Percentiles rank a stretch among this genome's conserved stretches.
Conservation (phyloP, 2,329 filamentous ascomycete genomes). For the Bertia moriformis region DNA sequence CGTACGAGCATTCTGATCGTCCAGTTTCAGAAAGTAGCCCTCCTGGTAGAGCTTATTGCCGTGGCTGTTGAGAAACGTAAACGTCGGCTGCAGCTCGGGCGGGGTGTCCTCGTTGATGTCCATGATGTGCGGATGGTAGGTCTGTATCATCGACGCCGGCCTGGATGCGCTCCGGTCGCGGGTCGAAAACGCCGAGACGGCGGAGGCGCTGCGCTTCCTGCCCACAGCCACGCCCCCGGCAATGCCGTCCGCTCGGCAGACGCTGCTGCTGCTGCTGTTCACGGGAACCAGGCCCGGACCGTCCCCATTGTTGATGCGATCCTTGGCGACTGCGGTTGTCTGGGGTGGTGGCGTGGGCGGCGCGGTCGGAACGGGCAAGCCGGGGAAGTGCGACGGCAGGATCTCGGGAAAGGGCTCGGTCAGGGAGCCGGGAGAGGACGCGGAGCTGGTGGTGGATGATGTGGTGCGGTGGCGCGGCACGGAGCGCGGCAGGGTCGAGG, state of each 20-base stretch:
- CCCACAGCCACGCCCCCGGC: conserved; percentile 23
- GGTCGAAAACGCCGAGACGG: conserved; percentile 8
- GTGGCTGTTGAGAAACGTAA: conserved; percentile 85
- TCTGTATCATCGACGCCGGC: conserved; percentile 73
- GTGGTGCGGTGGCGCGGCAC: neutral
- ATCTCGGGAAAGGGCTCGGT: neutral
- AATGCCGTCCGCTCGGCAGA: too few species aligned
- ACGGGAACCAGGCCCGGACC: neutral
- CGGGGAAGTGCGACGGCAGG: neutral
- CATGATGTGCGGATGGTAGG: conserved; percentile 75
- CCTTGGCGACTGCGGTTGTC: too few species aligned
- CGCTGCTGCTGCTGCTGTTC: neutral
- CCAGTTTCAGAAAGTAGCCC: conserved; percentile 91
- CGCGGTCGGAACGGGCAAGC: neutral
- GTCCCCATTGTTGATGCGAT: conserved; percentile 11
- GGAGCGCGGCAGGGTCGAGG: neutral
- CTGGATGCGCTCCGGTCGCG: conserved; percentile 41
- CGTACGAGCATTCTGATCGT: conserved; percentile 84
- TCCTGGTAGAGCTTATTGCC: conserved; percentile 95
- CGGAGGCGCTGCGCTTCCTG: conserved; percentile 18
- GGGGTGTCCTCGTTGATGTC: conserved; percentile 73
- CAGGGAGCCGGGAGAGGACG: neutral
- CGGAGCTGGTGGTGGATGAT: too few species aligned
- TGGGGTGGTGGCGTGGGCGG: too few species aligned
- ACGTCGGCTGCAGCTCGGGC: conserved; percentile 86